Percentiles rank a stretch among this genome's conserved stretches.
These are phyloP conservation scores for Drechmeria coniospora DNA, from an alignment of 2,329 filamentous ascomycete species.

Conservation along the genomic window DNA sequence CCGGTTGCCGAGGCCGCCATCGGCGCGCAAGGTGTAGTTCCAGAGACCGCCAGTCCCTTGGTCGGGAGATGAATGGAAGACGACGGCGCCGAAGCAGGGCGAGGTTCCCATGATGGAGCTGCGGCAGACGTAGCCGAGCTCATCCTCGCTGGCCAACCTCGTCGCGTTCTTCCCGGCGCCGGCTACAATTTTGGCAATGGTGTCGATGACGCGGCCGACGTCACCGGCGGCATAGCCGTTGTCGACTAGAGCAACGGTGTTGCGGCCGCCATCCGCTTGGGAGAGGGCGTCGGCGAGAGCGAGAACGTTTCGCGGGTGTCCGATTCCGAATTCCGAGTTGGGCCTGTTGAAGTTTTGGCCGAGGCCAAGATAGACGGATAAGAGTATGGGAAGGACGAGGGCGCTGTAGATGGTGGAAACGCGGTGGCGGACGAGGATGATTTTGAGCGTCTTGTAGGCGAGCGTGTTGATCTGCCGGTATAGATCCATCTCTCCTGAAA, in stretches of 20 bases:
- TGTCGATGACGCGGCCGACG: constrained; percentile 52
- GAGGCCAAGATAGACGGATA: constrained; percentile 44
- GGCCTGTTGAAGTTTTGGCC: constrained; percentile 67
- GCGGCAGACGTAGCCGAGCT: constrained; percentile 33
- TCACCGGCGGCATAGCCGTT: constrained; percentile 53
- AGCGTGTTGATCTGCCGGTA: constrained; percentile 39
- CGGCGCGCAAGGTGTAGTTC: constrained; percentile 61
- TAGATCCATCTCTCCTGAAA: constrained; percentile 17
- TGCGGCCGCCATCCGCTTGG: constrained; percentile 35
- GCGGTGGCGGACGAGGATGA: constrained; percentile 35
- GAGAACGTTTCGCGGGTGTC: constrained; percentile 40
- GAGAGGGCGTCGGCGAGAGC: constrained; percentile 48
- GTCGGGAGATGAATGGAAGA: constrained; percentile 53
- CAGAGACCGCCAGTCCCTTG: constrained; percentile 38
- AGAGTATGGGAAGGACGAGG: constrained; percentile 38
- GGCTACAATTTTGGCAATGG: constrained; percentile 10
- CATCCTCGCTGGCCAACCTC: constrained; percentile 8
- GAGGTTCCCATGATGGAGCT: constrained; percentile 48
- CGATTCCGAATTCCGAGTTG: constrained; percentile 57
- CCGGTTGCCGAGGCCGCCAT: constrained; percentile 36
- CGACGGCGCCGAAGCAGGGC: constrained; percentile 55
- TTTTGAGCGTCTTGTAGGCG: constrained; percentile 41
- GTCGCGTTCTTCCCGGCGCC: constrained; percentile 12
- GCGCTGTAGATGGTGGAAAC: constrained; percentile 36
- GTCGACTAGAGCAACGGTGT: constrained; percentile 61